Evolutionary conservation across 2,329 filamentous ascomycete species (phyloP), one percentile per base, ranked within the genome.

Genomic region (Ophiosphaerella narmari): DNA sequence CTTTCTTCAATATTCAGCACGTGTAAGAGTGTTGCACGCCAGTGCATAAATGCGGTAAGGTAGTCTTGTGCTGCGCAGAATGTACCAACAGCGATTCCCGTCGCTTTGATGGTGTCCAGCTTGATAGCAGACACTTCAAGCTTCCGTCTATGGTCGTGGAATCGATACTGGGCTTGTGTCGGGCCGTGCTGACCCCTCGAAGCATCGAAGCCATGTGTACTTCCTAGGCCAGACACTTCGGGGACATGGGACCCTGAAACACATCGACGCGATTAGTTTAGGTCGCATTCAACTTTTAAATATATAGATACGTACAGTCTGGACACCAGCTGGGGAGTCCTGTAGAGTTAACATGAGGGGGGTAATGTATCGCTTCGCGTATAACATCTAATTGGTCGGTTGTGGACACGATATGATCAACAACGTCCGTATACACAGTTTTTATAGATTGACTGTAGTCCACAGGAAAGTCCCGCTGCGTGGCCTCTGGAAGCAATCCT

Each of bases 11-110:
- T 39, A 24, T 56, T 46, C 1, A 36, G 46, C 36, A 11, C 51
- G 5, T 56, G 46, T 6, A 71, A 42, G 0, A 74, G 29, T 13
- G 65, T 45, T 5, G 67, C 63, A 14, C 66, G 55, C 72, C 71
- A 74, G 21, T 74, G 63, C 1, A 73, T 38, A 38, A 75, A 75
- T 0, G 70, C 70, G 63, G 72, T 73, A 14, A 75, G 55, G n/a
- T 63, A 70, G 42, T 74, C 66, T 4, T 62, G 62, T 13, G 61
- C 4, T 0, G 52, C 62, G 43, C 62, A 69, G 0, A 63, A 50
- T 0, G 66, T 68, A 1, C 62, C 65, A 18, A 74, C 67, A 2
- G 67, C 50, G n/a, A 67, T 57, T 1, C 69, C 69, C 29, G 54
- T 58, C 7, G 38, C 38, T 16, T n/a, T 44, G 31, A 74, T 46